Base-by-base conservation (phyloP, 2,329 filamentous ascomycete species). In the Cercospora zeina region DNA sequence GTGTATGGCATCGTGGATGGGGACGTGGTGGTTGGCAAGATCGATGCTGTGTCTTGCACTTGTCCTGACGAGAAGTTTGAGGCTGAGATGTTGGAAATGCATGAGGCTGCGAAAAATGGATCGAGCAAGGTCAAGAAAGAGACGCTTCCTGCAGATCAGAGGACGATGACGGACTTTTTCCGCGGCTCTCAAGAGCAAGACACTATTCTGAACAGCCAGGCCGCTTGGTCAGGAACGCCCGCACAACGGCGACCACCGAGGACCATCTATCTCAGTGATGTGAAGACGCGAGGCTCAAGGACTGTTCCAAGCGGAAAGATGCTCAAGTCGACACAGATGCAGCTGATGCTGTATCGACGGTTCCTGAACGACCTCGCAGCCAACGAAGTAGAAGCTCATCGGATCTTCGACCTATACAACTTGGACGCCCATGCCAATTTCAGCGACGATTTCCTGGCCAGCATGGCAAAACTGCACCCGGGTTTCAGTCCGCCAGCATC, bases 261-360 rank as follows among this genome's bases (percentile, higher is more conserved):
- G 34, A 65, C 64, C 6, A 63, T 89, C n/a, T 97, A 96, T 74
- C 79, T 99, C 54, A 87, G 87, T 0, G 95, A 99, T 69, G 86
- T 96, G 66, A 99, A 99, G 76, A 97, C 93, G 0, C 85, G 93
- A 16, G 82, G 81, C 0, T 85, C 83, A 3, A 79, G 77, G n/a
- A 83, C 81, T 2, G 72, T 90, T 2, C 90, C 92, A 1, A 81
- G 84, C 2, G 85, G 86, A 21, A 79, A 85, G 0, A 84, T 87
- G 0, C 81, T 91, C 49, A 85, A 89, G 10, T 90, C 91, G 0
- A 90, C 92, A 0, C 86, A 88, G 69, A 88, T 97, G 63, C 95
- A 99, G 73, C 81, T 97, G 0, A 92, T 96, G 76, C 80, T 97
- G 0, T 99, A 97, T 73, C 92, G 93, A 67, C 87, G 87, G 27